Base-by-base conservation (phyloP, 2,329 filamentous ascomycete species). In the Penicillium sp. region DNA sequence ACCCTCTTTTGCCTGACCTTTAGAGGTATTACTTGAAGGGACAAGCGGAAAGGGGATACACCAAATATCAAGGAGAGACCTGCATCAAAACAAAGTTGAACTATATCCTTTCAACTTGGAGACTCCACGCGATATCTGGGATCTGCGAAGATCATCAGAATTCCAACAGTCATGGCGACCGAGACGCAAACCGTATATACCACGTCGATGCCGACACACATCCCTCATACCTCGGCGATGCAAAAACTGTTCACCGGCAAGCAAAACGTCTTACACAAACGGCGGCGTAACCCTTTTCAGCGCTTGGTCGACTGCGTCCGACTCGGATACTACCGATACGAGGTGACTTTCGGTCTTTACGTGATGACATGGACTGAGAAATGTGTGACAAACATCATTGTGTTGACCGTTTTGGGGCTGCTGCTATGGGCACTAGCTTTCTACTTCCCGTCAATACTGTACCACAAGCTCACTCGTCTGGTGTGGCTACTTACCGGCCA, bases 281-380 rank as follows among this genome's bases (percentile, higher is more conserved):
- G 58, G 14, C 62, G 58, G 22, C 67, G 65, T 39, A 68, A 67
- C 49, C 49, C 70, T 13, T 21, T 75, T 21, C 68, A 68, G 47
- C 72, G 71, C 14, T 31, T 65, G 43, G 29, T 65, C 29, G 71
- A 76, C 58, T 70, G 69, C 35, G 47, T 75, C 52, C 71, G 71
- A 31, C 72, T 79, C 22, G 73, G 72, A 63, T 79, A 79, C 54
- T 79, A 80, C 60, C 76, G 73, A 53, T 80, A 79, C 59, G 76
- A 80, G 62, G 76, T 80, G 47, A 80, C 77, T 3, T 79, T 76
- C 54, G 73, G 74, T 6, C 63, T 76, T 7, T 79, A 79, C 59
- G 69, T 78, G 24, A 72, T 80, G 73, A 78, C 74, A 0, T 70
- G 75, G 1, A 69, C 64, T 47, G 78, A 81, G 61, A 81, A 78